These are phyloP conservation scores for Penicillium italicum DNA, from an alignment of 2,329 filamentous ascomycete genomes.

Conservation along the genomic window DNA sequence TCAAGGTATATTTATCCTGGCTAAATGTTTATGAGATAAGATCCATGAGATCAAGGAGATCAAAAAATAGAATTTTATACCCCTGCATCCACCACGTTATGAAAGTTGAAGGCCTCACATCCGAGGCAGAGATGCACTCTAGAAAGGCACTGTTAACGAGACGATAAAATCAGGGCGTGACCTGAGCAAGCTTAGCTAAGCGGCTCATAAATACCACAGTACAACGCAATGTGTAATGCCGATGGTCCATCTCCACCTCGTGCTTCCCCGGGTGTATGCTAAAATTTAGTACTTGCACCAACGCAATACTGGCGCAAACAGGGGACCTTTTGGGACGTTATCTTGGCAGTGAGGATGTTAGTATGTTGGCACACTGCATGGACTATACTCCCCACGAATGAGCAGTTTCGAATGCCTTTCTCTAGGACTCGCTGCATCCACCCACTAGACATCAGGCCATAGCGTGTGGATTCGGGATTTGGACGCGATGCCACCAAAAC, in stretches of 20 bases:
- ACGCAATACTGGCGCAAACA: neutral
- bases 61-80: slow-evolving; percentile 7
- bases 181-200: neutral
- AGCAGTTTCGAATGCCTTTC: neutral
- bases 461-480: slow-evolving; percentile 1
- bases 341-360: neutral
- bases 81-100: slow-evolving; percentile 7
- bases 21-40: slow-evolving; percentile 7
- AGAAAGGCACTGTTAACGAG: no score
- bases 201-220: neutral
- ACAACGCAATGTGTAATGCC: neutral
- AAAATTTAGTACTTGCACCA: neutral
- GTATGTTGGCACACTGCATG: neutral
- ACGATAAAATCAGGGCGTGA: neutral
- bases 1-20: neutral
- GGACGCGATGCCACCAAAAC: neutral
- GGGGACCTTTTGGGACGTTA: neutral
- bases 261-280: slow-evolving; percentile 4
- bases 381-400: slow-evolving; percentile 3
- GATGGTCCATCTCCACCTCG: neutral
- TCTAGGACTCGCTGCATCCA: neutral
- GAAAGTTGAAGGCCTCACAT: neutral
- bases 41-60: slow-evolving; percentile 2
- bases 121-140: neutral
- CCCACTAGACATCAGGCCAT: slow-evolving; percentile 1